Conservation (phyloP, 2,329 filamentous ascomycete genomes). For the Metarhizium brunneum region DNA sequence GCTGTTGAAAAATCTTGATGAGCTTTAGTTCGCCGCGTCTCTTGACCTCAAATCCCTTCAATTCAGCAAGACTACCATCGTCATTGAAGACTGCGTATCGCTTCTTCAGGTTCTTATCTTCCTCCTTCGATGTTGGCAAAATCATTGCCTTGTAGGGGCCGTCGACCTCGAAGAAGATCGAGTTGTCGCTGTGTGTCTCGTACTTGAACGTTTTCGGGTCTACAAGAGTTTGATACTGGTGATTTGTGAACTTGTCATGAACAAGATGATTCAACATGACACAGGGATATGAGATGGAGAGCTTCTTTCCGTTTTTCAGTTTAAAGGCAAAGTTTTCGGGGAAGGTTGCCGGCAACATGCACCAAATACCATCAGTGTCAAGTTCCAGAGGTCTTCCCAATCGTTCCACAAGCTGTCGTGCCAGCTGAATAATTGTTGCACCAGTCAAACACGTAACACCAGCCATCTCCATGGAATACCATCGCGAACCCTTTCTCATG, state of each 20-base stretch:
- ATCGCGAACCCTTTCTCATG: slow-evolving; percentile 96
- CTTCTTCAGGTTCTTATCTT: slow-evolving; percentile 99
- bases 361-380: slow-evolving; percentile 99
- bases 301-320: slow-evolving; percentile 89
- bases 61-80: slow-evolving; percentile 85
- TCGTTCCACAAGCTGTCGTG: slow-evolving; percentile 83
- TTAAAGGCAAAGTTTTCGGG: slow-evolving; percentile 95
- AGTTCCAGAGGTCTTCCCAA: slow-evolving; percentile 88
- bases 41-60: slow-evolving; percentile 98
- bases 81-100: slow-evolving; percentile 98
- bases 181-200: slow-evolving; percentile 96
- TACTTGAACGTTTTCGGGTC: slow-evolving; percentile 79
- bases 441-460: slow-evolving; percentile 96
- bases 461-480: slow-evolving; percentile 99
- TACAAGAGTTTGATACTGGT: slow-evolving; percentile 87
- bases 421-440: slow-evolving; percentile 94
- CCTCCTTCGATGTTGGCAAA: slow-evolving; percentile 92
- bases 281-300: slow-evolving; percentile 94
- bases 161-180: slow-evolving; percentile 98
- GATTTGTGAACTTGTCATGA: slow-evolving; percentile 88
- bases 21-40: slow-evolving; percentile 95
- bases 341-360: slow-evolving; percentile 92
- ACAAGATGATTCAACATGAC: slow-evolving; percentile 99
- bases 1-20: slow-evolving; percentile 99
- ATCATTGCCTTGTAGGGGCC: slow-evolving; percentile 98